Evolutionary conservation across 306 rosid genomes (phyloP), one percentile per base, ranked within the genome.

Genomic region (Begonia masoniana): DNA sequence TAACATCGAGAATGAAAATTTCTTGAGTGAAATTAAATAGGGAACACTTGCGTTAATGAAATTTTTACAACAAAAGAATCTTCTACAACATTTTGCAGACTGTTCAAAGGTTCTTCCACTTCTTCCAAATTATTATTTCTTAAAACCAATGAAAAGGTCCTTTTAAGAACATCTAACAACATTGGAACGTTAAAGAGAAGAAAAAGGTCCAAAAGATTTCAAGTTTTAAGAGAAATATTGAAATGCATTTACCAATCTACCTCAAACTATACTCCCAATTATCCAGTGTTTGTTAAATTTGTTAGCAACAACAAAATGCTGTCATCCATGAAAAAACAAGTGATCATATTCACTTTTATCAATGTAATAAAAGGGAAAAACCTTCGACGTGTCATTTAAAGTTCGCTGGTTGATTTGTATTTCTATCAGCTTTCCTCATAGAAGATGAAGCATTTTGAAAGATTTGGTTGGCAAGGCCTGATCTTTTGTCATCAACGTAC

Each of bases 331-430:
- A 7, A 23, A 61, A 50, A 51, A 1, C 50, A 41, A 51, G 52
- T 7, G 15, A 61, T 36, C 42, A 43, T 13, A n/a, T 23, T 31
- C 39, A 31, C 3, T 31, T 31, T 31, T 5, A 31, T 31, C 0
- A 31, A 31, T 31, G 23, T 43, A 13, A 23, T 13, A 51, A 10
- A 61, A 21, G 12, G 12, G 43, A 10, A 14, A 48, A 70, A 92
- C 99, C 99, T 80, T 77, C 10, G 78, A 58, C 41, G 94, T 72
- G 52, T 64, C 80, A 73, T 84, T 83, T 61, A 55, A 57, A 19
- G 61, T 79, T 62, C 35, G 78, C n/a, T 51, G 71, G 39, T 54
- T 67, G 71, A 66, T 77, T 63, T 48, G 78, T 54, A 72, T 53
- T 51, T 54, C 69, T 65, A 63, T 21, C 53, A 24, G 72, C 67